phyloP scores from a whole-genome alignment of 2,329 filamentous ascomycete genomes.

The Cladobotryum mycophilum region DNA sequence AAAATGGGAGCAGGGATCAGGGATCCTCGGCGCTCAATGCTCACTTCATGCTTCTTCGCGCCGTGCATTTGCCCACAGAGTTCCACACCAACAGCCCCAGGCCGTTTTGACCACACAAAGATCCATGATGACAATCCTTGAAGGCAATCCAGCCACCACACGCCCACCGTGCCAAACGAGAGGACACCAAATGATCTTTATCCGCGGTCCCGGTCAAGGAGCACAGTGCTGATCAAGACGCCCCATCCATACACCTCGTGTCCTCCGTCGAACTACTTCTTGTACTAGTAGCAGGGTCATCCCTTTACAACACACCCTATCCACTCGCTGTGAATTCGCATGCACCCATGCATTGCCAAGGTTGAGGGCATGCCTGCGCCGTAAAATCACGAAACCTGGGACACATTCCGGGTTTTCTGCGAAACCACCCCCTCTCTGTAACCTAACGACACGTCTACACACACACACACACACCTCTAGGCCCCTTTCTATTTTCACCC shows the following conservation, averaged over 20 bases:
- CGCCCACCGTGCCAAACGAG: not conserved
- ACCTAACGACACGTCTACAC: no score
- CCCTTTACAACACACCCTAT: not conserved
- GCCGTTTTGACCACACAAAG: constrained; percentile 17
- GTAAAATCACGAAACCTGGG: not conserved
- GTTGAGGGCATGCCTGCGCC: no score
- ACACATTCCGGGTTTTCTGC: not conserved
- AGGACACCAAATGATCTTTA: constrained; percentile 15
- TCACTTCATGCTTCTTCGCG: constrained; percentile 15
- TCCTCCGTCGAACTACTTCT: not conserved
- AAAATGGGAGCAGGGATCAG: constrained; percentile 9
- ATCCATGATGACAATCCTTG: constrained; percentile 23
- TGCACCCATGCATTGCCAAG: no score
- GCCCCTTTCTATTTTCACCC: not conserved
- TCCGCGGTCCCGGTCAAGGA: constrained; percentile 14
- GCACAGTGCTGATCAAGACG: constrained; percentile 6
- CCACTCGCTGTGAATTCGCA: no score
- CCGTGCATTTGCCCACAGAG: constrained; percentile 13
- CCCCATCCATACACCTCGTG: constrained; percentile 5
- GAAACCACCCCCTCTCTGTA: not conserved
- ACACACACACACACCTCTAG: not conserved
- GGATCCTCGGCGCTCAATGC: constrained; percentile 9
- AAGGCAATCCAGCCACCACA: constrained; percentile 17
- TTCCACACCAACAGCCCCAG: constrained; percentile 12
- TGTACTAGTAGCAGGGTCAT: not conserved